Conservation (phyloP, 768 basidiomycete species). For the Lactarius akahatsu region DNA sequence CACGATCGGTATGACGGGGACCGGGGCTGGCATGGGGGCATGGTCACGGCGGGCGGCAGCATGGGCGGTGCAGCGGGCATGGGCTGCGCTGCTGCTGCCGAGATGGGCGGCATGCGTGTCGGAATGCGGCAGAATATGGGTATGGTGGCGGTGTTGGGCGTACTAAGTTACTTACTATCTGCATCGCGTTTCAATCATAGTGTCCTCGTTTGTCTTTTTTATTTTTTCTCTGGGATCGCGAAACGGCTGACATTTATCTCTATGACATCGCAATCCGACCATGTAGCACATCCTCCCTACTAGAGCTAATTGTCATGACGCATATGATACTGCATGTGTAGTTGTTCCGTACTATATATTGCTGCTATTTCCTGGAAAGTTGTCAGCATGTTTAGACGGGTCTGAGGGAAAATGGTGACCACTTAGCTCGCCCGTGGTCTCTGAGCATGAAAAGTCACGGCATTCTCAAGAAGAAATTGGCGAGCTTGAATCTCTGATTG, state of each 20-base stretch:
- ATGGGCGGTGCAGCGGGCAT: constrained; percentile 25
- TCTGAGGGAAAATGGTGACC: not conserved
- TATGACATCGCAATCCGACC: not conserved
- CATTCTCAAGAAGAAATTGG: not conserved
- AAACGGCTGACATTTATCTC: not conserved
- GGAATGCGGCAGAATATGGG: no score
- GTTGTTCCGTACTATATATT: not conserved
- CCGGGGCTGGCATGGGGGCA: constrained; percentile 19
- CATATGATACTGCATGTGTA: not conserved
- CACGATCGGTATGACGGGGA: constrained; percentile 29
- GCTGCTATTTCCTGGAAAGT: not conserved
- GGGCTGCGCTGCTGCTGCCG: no score
- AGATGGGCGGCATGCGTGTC: no score
- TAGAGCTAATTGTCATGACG: not conserved
- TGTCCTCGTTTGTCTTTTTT: not conserved
- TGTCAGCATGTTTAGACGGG: not conserved
- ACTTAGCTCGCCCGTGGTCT: not conserved
- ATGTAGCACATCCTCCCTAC: not conserved
- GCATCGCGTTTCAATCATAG: not conserved
- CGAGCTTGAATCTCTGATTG: not conserved
- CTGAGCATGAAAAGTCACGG: no score
- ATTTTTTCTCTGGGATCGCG: not conserved
- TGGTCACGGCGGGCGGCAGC: constrained; percentile 35
- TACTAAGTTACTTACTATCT: not conserved
- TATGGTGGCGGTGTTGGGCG: no score